Conservation (phyloP, 2,329 filamentous ascomycete species). For the Microsporum audouinii region DNA sequence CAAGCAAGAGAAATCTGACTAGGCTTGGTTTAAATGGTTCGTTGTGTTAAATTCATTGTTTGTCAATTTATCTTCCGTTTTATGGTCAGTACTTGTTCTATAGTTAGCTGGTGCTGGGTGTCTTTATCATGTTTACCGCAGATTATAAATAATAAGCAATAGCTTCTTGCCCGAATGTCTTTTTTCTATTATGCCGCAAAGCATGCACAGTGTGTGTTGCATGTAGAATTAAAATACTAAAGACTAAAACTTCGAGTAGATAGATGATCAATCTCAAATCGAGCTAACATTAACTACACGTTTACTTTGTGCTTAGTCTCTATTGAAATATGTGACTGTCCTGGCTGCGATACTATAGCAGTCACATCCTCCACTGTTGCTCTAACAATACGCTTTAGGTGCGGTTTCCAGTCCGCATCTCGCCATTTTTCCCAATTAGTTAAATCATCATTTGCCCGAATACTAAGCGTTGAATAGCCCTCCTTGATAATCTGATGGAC, state of each 20-base stretch:
- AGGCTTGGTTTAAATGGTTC: background rate
- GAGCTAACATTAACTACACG: background rate
- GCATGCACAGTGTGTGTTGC: background rate
- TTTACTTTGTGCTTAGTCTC: background rate
- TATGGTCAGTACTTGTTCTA: background rate
- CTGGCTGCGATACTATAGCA: slow-evolving; percentile 25
- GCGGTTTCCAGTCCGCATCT: slow-evolving; percentile 70
- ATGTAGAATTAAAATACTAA: background rate
- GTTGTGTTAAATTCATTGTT: background rate
- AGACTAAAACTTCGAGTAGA: background rate
- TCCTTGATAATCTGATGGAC: slow-evolving; percentile 89
- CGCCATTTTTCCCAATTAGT: slow-evolving; percentile 78
- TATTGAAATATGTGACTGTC: background rate
- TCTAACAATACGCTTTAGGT: slow-evolving; percentile 79
- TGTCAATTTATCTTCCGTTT: background rate
- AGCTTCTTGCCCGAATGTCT: background rate
- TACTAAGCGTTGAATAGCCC: slow-evolving; percentile 87
- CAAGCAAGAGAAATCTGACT: background rate
- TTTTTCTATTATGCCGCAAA: background rate
- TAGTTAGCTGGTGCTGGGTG: background rate
- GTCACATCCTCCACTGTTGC: slow-evolving; percentile 62
- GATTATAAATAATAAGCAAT: background rate
- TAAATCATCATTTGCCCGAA: slow-evolving; percentile 75
- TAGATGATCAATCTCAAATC: background rate
- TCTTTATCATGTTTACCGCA: background rate